Evolutionary conservation across 192 early-diverging fungal species (phyloP).

Genomic region (Ramicandelaber brevisporus): DNA sequence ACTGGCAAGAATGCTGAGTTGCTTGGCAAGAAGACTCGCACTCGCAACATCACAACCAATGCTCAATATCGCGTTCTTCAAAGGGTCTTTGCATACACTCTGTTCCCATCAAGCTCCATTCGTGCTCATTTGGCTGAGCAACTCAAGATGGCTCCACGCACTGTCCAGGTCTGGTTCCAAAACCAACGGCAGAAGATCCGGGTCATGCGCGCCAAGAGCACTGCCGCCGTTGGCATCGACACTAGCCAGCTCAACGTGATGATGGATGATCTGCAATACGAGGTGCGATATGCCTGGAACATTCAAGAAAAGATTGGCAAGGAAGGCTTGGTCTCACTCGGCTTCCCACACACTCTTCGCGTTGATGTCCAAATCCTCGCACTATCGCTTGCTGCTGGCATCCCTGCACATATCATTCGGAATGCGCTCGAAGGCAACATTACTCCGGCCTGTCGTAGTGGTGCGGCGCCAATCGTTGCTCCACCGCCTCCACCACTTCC

Average conservation of each 20-base stretch:
- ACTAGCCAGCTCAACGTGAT: not conserved
- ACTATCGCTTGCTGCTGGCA: conserved; percentile 1
- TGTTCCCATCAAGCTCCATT: conserved; percentile 60
- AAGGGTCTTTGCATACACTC: conserved; percentile 44
- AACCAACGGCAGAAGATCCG: conserved; percentile 66
- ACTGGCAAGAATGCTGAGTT: no score
- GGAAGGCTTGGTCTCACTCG: not conserved
- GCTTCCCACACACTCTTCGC: conserved; percentile 1
- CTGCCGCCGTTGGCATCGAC: conserved; percentile 4
- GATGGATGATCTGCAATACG: not conserved
- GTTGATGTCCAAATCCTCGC: not conserved
- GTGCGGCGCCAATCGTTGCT: no score
- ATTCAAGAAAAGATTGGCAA: not conserved
- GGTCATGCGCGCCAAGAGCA: conserved; percentile 15
- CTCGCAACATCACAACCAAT: no score
- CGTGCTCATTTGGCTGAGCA: conserved; percentile 48
- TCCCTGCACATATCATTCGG: conserved; percentile 1
- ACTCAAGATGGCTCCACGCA: conserved; percentile 70
- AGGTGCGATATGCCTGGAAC: not conserved
- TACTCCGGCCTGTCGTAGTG: conserved; percentile 13
- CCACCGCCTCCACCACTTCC: conserved; percentile 6
- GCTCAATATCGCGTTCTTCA: no score
- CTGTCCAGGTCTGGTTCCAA: conserved; percentile 95
- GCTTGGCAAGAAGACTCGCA: no score
- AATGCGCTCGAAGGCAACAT: conserved; percentile 2